Base-by-base conservation (phyloP, 306 rosid genomes). In the Cercis canadensis region DNA sequence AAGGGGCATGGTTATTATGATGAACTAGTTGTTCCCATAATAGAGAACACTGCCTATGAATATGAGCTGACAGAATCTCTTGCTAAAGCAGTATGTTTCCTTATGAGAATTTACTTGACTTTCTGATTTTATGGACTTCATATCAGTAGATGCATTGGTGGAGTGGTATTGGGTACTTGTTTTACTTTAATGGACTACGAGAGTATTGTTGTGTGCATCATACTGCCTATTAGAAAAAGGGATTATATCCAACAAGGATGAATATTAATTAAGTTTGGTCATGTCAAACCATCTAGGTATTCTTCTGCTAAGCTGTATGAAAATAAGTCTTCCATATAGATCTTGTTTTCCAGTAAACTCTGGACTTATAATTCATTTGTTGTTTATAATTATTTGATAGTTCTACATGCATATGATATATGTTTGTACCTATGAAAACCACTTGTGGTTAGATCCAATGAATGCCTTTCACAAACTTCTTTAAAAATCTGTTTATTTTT, bases 1-100 rank as follows among this genome's bases (percentile, higher is more conserved):
- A 75, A 90, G 77, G 98, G 97, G 69, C 98, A 94, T 81, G 98
- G 98, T 61, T 94, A 94, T 81, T 81, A 87, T 80, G 98, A 94
- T 80, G 98, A 94, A 82, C 95, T 94, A 60, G 97, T 94, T 78
- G 87, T 94, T 57, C 98, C 98, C 6, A 90, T 94, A 15, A 89
- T 94, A 70, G 97, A 94, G 81, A 94, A 94, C 81, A 89, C 92
- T 1, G 94, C 98, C 69, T 85, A 84, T 10, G 98, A 94, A 81
- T 85, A 77, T 72, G 97, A 88, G 83, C 97, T 94, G 55, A 87
- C 96, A 9, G 94, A 85, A 61, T 90, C 94, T 75, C 89, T 94
- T 69, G 97, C 97, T 69, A 88, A 90, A 87, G 98, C 96, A 54
- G 98, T 93, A 90, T 49, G 97, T 82, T 57, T 73, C 39, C 15